Conservation (phyloP, 1,284 basidiomycete species). For the Lentinus polychrous region DNA sequence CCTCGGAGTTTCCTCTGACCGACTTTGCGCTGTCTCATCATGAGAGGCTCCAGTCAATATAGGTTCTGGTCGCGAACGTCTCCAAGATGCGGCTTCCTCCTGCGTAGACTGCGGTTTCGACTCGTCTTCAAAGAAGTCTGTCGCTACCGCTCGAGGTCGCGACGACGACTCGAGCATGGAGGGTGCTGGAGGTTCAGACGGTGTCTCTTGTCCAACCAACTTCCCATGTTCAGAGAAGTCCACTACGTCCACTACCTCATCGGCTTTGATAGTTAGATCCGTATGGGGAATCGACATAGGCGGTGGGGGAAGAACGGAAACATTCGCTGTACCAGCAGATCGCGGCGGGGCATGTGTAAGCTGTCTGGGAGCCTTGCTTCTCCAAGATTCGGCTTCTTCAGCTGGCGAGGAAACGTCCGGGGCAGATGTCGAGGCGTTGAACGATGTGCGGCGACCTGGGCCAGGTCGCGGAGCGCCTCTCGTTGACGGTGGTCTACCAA, state of each 20-base stretch:
- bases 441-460: constrained; percentile 22
- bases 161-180: constrained; percentile 7
- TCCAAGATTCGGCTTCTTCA: constrained; percentile 53
- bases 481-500: constrained; percentile 28
- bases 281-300: constrained; percentile 36
- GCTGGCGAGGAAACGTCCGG: constrained; percentile 24
- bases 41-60: background rate
- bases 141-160: constrained; percentile 45
- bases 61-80: constrained; percentile 21
- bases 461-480: constrained; percentile 21
- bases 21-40: background rate
- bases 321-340: constrained; percentile 2
- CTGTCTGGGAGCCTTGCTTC: constrained; percentile 35
- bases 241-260: constrained; percentile 64
- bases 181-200: constrained; percentile 20
- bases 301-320: constrained; percentile 22
- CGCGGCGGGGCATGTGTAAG: constrained; percentile 15
- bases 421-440: constrained; percentile 16
- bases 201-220: constrained; percentile 41
- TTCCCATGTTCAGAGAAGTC: constrained; percentile 73
- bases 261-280: constrained; percentile 40
- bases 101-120: constrained; percentile 18
- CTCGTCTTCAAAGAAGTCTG: constrained; percentile 60
- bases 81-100: constrained; percentile 37
- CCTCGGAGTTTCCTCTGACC: background rate